phyloP scores from a whole-genome alignment of 805 yeast species.

The Lachancea sp. region DNA sequence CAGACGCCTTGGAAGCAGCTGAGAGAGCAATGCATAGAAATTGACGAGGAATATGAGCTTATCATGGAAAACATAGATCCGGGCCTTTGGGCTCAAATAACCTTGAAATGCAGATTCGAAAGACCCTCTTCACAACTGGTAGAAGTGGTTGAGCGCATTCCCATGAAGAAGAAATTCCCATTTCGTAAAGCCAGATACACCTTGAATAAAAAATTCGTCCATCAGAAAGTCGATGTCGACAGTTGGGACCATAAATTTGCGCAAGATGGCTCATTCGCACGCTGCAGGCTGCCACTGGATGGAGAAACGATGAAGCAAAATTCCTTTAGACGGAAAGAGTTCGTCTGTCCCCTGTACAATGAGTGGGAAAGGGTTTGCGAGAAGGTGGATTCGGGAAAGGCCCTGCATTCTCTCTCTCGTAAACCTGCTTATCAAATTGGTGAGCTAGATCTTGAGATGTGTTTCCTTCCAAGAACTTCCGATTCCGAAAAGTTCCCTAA shows the following conservation, averaged over 20 bases:
- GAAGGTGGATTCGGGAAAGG: conserved; percentile 2
- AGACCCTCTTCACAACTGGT: conserved; percentile 41
- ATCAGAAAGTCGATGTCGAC: conserved; percentile 45
- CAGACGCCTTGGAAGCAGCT: conserved; percentile 48
- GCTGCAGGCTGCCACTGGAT: conserved; percentile 50
- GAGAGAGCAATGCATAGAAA: conserved; percentile 26
- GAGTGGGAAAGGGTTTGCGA: conserved; percentile 57
- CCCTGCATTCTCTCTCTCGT: conserved; percentile 20
- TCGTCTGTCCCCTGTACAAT: conserved; percentile 37
- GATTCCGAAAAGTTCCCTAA: conserved; percentile 60
- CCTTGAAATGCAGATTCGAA: conserved; percentile 61
- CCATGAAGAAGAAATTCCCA: conserved; percentile 33
- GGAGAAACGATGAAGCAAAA: conserved; percentile 14
- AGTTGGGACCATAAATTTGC: conserved; percentile 63
- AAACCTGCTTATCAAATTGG: conserved; percentile 55
- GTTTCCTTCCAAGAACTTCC: conserved; percentile 60
- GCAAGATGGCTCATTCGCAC: conserved; percentile 82
- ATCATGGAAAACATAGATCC: conserved; percentile 39
- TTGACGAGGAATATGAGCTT: conserved; percentile 72
- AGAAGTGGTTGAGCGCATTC: conserved; percentile 55
- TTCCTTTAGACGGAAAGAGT: conserved; percentile 12
- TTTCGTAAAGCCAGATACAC: conserved; percentile 33
- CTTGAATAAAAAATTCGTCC: conserved; percentile 41
- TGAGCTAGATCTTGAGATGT: conserved; percentile 59
- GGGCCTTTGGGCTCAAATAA: conserved; percentile 45